A percentile compares a stretch with the other conserved stretches of the same genome.
These are phyloP conservation scores for Linnemannia hyalina DNA, from an alignment of 192 early-diverging fungal genomes.

Conservation along the genomic window DNA sequence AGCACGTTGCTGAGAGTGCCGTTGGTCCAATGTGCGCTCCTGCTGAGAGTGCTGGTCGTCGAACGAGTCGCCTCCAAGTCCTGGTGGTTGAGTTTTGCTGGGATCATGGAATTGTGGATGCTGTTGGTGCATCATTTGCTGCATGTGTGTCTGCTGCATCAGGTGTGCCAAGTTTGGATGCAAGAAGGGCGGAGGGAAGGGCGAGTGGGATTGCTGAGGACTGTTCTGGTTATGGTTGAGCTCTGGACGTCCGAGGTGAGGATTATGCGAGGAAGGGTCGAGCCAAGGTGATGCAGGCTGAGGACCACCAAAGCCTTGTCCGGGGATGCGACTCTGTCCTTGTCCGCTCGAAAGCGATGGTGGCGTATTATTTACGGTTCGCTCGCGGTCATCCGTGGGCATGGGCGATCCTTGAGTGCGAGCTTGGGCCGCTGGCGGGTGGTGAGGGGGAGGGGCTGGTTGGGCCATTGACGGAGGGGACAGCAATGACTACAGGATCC, in stretches of 20 bases:
- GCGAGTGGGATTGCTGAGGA: slow-evolving; percentile 9
- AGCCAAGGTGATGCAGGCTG: not conserved
- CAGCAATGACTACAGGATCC: not conserved
- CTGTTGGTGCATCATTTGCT: slow-evolving; percentile 29
- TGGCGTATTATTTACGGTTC: not conserved
- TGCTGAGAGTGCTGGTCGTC: not conserved
- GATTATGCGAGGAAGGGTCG: slow-evolving; percentile 1
- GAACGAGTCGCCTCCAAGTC: not conserved
- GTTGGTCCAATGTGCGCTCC: not conserved
- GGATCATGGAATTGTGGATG: slow-evolving; percentile 9
- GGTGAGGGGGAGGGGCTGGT: not conserved
- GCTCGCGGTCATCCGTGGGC: not conserved
- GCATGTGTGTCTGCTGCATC: slow-evolving; percentile 34
- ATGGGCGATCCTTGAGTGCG: not conserved
- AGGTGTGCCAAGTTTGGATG: slow-evolving; percentile 33
- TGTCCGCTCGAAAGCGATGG: not conserved
- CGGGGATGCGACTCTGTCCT: not conserved
- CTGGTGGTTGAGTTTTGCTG: not conserved
- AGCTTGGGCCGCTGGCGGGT: not conserved
- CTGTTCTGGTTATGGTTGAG: not conserved
- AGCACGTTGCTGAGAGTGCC: not conserved
- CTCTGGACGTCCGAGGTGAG: not conserved
- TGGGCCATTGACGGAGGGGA: slow-evolving; percentile 3
- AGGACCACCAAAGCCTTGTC: not conserved
- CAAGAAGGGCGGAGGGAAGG: slow-evolving; percentile 27